Evolutionary conservation across 257 asterid species (phyloP).

Genomic region (Datura wrightii): DNA sequence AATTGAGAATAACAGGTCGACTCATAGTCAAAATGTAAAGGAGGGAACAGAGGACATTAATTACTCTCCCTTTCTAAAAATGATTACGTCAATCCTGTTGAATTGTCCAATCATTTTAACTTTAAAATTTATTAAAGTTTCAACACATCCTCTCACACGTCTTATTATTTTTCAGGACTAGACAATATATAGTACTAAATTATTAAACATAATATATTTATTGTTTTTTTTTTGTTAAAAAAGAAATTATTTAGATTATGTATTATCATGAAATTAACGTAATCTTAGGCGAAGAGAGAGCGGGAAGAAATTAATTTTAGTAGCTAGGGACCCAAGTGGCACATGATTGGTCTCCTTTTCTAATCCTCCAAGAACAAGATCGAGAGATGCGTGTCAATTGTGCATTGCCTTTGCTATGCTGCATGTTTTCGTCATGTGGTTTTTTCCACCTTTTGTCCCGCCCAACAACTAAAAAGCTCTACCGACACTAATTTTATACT

Average conservation of each 20-base stretch:
- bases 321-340: background rate
- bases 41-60: background rate
- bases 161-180: background rate
- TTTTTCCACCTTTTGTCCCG: background rate
- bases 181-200: too few relatives aligned
- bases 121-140: too few relatives aligned
- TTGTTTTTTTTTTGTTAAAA: too few relatives aligned
- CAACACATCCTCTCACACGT: background rate
- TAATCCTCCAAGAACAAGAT: background rate
- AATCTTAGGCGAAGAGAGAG: background rate
- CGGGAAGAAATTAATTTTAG: background rate
- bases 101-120: background rate
- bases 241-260: too few relatives aligned
- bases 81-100: background rate
- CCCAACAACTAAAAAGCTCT: background rate
- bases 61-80: background rate
- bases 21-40: background rate
- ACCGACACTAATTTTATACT: background rate
- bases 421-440: slow-evolving; percentile 3
- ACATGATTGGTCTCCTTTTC: slow-evolving; percentile 20
- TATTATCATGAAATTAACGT: background rate
- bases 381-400: background rate
- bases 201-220: too few relatives aligned
- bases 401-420: slow-evolving; percentile 1
- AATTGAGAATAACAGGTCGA: background rate